A percentile compares a stretch with the other conserved stretches of the same genome.
phyloP scores from a whole-genome alignment of 148 eudicot species.

The Chenopodium formosanum region DNA sequence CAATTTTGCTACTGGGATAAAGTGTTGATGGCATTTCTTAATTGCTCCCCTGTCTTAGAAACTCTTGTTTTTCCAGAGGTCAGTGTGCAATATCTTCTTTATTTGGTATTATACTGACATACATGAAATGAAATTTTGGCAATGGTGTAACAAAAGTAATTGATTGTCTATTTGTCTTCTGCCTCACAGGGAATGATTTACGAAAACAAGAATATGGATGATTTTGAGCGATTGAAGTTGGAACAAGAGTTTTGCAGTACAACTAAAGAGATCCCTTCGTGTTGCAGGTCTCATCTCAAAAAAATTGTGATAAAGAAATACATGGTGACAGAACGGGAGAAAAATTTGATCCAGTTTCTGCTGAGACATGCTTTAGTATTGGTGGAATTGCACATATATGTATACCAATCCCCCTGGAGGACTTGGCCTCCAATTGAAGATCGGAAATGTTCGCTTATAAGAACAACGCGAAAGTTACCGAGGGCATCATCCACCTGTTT shows the following conservation, averaged over 20 bases:
- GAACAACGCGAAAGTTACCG: not conserved
- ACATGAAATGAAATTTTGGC: not conserved
- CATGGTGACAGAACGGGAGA: not conserved
- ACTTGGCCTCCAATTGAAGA: not conserved
- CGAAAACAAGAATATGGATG: too few relatives aligned
- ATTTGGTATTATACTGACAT: too few relatives aligned
- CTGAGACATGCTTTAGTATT: conserved; percentile 5
- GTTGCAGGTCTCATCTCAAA: conserved; percentile 6
- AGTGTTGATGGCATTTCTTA: not conserved
- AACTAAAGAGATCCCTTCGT: not conserved
- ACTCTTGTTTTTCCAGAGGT: not conserved
- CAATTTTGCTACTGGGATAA: not conserved
- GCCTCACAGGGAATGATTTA: too few relatives aligned
- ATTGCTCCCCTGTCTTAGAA: too few relatives aligned
- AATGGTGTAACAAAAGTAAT: too few relatives aligned
- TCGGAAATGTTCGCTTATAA: not conserved
- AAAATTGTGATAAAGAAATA: not conserved
- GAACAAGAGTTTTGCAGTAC: not conserved
- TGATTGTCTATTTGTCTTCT: too few relatives aligned
- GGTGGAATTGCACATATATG: not conserved
- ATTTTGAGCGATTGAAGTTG: not conserved
- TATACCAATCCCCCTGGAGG: too few relatives aligned
- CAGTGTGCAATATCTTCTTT: not conserved
- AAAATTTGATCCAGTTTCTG: not conserved
- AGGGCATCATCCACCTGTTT: conserved; percentile 14